phyloP scores from a whole-genome alignment of 805 yeast genomes.

The Candida loeiensis region DNA sequence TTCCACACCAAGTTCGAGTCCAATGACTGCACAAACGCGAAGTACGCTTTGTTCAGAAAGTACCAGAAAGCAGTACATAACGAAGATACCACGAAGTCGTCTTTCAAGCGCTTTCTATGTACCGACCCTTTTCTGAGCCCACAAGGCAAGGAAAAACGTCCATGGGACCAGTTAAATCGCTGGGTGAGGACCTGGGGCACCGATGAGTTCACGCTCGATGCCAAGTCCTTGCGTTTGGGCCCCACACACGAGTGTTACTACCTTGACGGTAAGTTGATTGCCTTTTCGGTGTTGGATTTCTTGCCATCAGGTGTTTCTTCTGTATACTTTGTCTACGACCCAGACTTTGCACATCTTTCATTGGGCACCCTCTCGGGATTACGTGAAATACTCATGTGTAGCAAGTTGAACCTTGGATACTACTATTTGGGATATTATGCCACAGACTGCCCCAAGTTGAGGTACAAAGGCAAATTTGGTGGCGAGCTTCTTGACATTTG shows the following conservation, averaged over 20 bases:
- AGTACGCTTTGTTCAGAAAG: constrained; percentile 57
- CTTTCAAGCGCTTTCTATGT: constrained; percentile 68
- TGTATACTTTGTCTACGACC: constrained; percentile 87
- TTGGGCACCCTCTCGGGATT: constrained; percentile 77
- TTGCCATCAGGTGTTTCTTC: constrained; percentile 76
- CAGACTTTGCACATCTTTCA: constrained; percentile 64
- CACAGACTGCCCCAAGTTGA: constrained; percentile 78
- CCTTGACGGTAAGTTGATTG: constrained; percentile 58
- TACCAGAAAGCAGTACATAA: constrained; percentile 73
- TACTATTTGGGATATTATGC: constrained; percentile 82
- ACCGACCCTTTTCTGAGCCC: constrained; percentile 51
- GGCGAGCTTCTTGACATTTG: constrained; percentile 65
- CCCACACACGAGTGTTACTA: constrained; percentile 81
- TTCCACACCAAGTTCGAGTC: constrained; percentile 51
- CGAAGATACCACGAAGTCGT: constrained; percentile 21
- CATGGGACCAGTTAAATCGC: constrained; percentile 41
- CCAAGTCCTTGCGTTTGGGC: constrained; percentile 36
- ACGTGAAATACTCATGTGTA: constrained; percentile 58
- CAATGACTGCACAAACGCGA: constrained; percentile 51
- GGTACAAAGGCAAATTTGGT: constrained; percentile 73
- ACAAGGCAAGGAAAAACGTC: constrained; percentile 22
- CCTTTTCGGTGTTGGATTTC: constrained; percentile 73
- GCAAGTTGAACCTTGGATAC: constrained; percentile 44
- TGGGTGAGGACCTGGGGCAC: constrained; percentile 33
- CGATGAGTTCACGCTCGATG: neutral